Percentiles rank a stretch among this genome's conserved stretches.
These are phyloP conservation scores for Neonectria magnoliae DNA, from an alignment of 2,329 filamentous ascomycete species.

Conservation along the genomic window DNA sequence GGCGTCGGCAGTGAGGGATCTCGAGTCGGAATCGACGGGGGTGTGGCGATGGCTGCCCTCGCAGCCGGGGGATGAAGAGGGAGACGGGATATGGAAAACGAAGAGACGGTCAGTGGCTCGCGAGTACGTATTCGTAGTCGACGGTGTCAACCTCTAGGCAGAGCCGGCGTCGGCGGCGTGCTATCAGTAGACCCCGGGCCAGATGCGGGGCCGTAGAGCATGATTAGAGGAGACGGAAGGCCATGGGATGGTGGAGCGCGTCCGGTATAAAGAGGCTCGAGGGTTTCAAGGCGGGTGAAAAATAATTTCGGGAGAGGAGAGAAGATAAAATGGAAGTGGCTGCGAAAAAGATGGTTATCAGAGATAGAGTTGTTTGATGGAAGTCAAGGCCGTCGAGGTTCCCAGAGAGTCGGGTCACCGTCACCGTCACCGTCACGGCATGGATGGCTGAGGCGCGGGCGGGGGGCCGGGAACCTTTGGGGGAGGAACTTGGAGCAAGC, in stretches of 20 bases:
- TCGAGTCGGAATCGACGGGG: conserved; percentile 16
- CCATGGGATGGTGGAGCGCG: conserved; percentile 28
- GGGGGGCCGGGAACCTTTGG: neutral
- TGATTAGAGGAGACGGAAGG: conserved; percentile 41
- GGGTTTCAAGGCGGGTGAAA: conserved; percentile 1
- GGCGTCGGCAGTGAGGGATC: conserved; percentile 37
- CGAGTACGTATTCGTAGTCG: conserved; percentile 24
- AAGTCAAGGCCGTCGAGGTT: conserved; percentile 29
- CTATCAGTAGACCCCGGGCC: conserved; percentile 49
- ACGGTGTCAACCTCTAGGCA: conserved; percentile 32
- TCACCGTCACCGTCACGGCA: conserved; percentile 38
- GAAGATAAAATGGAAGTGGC: neutral
- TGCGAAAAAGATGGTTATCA: conserved; percentile 18
- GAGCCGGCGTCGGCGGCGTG: conserved; percentile 42
- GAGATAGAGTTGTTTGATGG: conserved; percentile 27
- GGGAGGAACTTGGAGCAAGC: neutral
- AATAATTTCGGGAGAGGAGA: neutral
- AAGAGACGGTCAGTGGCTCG: conserved; percentile 16
- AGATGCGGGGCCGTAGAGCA: conserved; percentile 49
- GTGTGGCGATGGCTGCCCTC: conserved; percentile 34
- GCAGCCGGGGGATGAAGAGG: conserved; percentile 21
- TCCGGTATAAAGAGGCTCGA: conserved; percentile 5
- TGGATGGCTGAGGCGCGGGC: conserved; percentile 37
- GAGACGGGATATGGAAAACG: conserved; percentile 9
- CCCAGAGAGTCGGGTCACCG: conserved; percentile 40